Base-by-base conservation (phyloP, 2,329 filamentous ascomycete species). In the Cladosporium sp. region DNA sequence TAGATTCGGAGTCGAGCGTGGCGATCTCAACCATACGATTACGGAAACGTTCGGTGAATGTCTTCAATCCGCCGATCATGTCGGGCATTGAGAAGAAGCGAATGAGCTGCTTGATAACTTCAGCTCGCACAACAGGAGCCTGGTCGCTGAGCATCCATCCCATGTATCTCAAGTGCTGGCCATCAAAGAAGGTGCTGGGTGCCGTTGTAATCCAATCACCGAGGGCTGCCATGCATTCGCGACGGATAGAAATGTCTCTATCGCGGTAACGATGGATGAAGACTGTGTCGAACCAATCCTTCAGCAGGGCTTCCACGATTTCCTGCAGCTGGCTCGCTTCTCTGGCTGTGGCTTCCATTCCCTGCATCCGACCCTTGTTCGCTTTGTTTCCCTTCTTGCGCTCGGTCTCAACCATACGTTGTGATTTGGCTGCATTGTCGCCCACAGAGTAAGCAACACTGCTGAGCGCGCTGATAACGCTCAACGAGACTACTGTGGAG, bases 241-340 rank as follows among this genome's bases (percentile, higher is more conserved):
- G 86, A 55, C 94, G 85, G 64, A 99, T 96, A 67, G 85, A 89
- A 6, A 90, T 85, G 69, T 99, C 94, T 30, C 97, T 85, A 71
- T 99, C 94, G 61, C 94, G 89, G 73, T 97, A 99, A 50, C 94
- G 87, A 74, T 99, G 93, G 30, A 97, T 88, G 71, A 96, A 99
- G 49, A 97, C 87, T 1, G 90, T 89, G 66, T 96, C 89, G 70
- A 97, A 96, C 67, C 92, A 90, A 65, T 95, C 91, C 65, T 88
- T 88, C 59, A 97, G 86, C 60, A 87, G 81, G 30, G 83, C 82
- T 63, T 90, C 87, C 55, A 91, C 84, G 12, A 82, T 78, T 60
- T 90, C 86, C 36, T 90, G 82, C 69, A 86, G 87, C 61, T 84
- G 78, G 63, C 87, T 86, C 37, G 87, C 86, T 64, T 92, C 84